These are phyloP conservation scores for Zelonia costaricensis DNA, from an alignment of 208 protist genomes.

Conservation along the genomic window DNA sequence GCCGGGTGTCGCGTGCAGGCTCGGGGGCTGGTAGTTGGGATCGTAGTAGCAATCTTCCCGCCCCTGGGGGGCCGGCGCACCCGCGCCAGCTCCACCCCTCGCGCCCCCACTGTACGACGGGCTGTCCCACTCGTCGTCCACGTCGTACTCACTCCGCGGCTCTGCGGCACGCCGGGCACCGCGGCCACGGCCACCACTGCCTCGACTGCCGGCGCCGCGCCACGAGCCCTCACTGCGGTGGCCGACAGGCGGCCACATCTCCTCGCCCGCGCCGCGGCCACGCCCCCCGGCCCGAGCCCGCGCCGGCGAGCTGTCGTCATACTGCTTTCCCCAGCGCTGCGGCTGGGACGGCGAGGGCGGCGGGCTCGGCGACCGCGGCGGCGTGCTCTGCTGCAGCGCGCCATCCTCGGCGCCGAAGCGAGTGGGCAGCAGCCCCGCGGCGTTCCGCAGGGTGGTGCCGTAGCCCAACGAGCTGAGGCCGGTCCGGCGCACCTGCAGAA, in stretches of 20 bases:
- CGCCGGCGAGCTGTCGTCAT: too few relatives aligned
- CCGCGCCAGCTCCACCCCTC: neutral
- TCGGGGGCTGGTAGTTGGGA: neutral
- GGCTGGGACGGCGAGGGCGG: too few relatives aligned
- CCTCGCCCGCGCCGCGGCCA: too few relatives aligned
- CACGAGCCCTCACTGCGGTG: neutral
- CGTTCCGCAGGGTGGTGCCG: neutral
- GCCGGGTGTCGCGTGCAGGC: neutral
- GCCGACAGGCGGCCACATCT: too few relatives aligned
- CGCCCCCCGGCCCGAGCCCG: too few relatives aligned
- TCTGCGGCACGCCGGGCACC: too few relatives aligned
- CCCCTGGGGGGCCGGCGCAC: neutral
- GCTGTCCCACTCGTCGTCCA: neutral
- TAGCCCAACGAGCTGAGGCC: neutral
- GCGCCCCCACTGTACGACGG: neutral
- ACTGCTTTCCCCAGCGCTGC: too few relatives aligned
- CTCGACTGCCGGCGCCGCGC: too few relatives aligned
- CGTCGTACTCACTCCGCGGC: too few relatives aligned
- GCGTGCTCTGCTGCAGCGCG: too few relatives aligned
- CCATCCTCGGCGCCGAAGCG: neutral
- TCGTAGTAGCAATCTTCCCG: constrained; percentile 10
- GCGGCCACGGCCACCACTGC: neutral
- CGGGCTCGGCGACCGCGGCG: too few relatives aligned
- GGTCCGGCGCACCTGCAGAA: neutral
- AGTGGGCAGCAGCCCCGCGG: neutral